Conservation (phyloP, 2,329 filamentous ascomycete genomes). For the Colletotrichum sp. region DNA sequence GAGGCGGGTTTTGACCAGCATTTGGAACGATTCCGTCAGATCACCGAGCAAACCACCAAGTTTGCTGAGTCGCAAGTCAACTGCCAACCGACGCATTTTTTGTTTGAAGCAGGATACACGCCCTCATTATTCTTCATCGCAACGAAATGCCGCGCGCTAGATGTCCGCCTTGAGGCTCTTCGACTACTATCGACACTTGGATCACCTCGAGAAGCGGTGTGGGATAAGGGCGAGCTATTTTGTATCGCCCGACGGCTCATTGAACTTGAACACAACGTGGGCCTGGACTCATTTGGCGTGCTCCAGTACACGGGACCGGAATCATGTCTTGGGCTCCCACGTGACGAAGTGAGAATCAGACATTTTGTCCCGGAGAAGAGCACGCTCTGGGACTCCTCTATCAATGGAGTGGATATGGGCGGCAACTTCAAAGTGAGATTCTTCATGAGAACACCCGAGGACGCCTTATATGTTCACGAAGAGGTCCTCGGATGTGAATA, state of each 20-base stretch:
- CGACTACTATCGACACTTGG: constrained; percentile 24
- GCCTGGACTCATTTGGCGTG: not conserved
- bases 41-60: constrained; percentile 35
- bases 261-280: constrained; percentile 8
- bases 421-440: not conserved
- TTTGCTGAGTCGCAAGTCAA: not conserved
- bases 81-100: not conserved
- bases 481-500: not conserved
- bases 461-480: not conserved
- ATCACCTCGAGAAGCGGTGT: constrained; percentile 22
- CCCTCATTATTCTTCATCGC: not conserved
- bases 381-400: not conserved
- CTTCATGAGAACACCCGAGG: not conserved
- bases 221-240: not conserved
- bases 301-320: not conserved
- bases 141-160: constrained; percentile 27
- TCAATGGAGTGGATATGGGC: accelerated
- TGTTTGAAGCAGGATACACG: not conserved
- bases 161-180: constrained; percentile 42
- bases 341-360: not conserved
- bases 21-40: constrained; percentile 23
- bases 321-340: not conserved
- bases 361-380: not conserved
- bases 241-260: not conserved
- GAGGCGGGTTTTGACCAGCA: not conserved